phyloP scores from a whole-genome alignment of 345 rosid species.

The Euclidium syriacum region DNA sequence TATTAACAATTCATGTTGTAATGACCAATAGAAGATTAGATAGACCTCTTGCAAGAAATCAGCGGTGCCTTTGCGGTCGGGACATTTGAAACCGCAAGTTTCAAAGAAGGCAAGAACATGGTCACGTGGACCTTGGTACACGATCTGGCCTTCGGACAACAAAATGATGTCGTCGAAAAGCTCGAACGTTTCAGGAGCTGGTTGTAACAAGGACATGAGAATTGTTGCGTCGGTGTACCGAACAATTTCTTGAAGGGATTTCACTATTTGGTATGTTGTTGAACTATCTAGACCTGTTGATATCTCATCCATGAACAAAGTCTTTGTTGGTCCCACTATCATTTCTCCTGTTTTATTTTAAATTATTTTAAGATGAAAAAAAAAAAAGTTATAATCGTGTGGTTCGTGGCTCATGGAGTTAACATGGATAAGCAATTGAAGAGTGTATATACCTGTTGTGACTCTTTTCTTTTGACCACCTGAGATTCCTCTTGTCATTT shows the following conservation, averaged over 20 bases:
- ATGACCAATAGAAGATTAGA: background rate
- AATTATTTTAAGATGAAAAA: background rate
- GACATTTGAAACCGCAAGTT: constrained; percentile 66
- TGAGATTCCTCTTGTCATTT: constrained; percentile 79
- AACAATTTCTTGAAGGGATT: constrained; percentile 76
- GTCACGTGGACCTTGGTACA: constrained; percentile 83
- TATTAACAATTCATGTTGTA: background rate
- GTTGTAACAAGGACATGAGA: constrained; percentile 79
- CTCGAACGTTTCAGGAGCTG: constrained; percentile 89
- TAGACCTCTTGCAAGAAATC: constrained; percentile 90
- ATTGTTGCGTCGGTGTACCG: constrained; percentile 70
- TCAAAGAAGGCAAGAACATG: constrained; percentile 60
- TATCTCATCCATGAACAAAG: constrained; percentile 91
- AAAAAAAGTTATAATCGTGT: background rate
- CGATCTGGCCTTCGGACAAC: constrained; percentile 75
- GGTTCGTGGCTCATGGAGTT: background rate
- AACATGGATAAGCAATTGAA: background rate
- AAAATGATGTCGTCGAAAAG: constrained; percentile 81
- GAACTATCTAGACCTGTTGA: constrained; percentile 95
- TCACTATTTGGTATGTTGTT: constrained; percentile 82
- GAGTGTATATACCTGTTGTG: constrained; percentile 60
- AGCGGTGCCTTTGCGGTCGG: constrained; percentile 83
- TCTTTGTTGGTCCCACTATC: constrained; percentile 93
- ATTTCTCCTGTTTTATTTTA: constrained; percentile 58
- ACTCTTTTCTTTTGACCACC: constrained; percentile 91